These are phyloP conservation scores for Scortechinia acanthostroma DNA, from an alignment of 2,329 filamentous ascomycete genomes.

Conservation along the genomic window DNA sequence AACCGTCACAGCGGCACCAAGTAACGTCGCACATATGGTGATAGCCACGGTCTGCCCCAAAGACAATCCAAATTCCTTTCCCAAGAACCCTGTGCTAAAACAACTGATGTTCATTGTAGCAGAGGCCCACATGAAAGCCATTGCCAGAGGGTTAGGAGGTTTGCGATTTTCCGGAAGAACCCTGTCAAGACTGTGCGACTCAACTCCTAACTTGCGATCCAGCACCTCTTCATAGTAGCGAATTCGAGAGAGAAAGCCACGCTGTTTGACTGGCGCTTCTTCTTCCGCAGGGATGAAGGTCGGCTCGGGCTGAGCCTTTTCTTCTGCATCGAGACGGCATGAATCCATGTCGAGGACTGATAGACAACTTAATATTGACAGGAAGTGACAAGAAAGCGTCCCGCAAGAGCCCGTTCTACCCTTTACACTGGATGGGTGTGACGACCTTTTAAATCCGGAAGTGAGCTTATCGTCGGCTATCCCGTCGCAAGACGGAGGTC, in stretches of 20 bases:
- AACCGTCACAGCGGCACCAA: constrained; percentile 30
- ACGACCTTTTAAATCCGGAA: too few relatives aligned
- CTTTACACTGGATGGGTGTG: too few relatives aligned
- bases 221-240: constrained; percentile 30
- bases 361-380: too few relatives aligned
- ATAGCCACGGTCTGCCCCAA: constrained; percentile 32
- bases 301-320: neutral
- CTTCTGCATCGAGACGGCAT: neutral
- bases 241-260: constrained; percentile 22
- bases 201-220: constrained; percentile 37
- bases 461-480: too few relatives aligned
- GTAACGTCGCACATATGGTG: constrained; percentile 33
- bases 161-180: constrained; percentile 32
- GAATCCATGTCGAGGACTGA: too few relatives aligned
- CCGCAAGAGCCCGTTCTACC: too few relatives aligned
- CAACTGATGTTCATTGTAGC: constrained; percentile 41
- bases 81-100: constrained; percentile 41
- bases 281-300: neutral
- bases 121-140: constrained; percentile 42
- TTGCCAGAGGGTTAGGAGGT: constrained; percentile 31
- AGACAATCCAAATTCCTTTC: constrained; percentile 36
- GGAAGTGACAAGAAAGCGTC: too few relatives aligned
- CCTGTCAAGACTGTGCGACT: constrained; percentile 34
- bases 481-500: too few relatives aligned
- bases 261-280: constrained; percentile 2